phyloP scores from a whole-genome alignment of 148 eudicot species.

The Agrostemma githago region DNA sequence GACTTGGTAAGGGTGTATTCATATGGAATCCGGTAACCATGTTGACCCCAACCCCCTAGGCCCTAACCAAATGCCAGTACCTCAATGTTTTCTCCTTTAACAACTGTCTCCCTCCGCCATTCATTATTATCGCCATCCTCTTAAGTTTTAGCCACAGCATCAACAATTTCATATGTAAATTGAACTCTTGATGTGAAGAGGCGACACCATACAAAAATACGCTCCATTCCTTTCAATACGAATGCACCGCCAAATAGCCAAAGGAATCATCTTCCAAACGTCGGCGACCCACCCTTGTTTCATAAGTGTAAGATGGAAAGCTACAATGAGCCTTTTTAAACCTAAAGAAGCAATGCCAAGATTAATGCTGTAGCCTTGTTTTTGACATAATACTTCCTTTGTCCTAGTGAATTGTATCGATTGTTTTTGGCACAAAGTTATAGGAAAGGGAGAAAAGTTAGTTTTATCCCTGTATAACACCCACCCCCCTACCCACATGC shows the following conservation, averaged over 20 bases:
- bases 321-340: neutral
- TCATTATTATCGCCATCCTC: neutral
- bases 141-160: neutral
- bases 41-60: neutral
- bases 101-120: neutral
- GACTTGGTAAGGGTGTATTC: neutral
- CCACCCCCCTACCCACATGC: no score
- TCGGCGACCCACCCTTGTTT: no score
- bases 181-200: neutral
- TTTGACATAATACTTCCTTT: neutral
- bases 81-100: neutral
- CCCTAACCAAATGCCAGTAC: neutral
- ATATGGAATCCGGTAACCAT: neutral
- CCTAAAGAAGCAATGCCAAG: neutral
- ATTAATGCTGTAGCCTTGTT: neutral
- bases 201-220: no score
- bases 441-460: no score
- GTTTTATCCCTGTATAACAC: no score
- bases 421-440: no score
- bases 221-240: no score
- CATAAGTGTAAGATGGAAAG: neutral
- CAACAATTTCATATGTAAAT: neutral
- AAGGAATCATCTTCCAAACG: no score
- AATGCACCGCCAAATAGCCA: no score
- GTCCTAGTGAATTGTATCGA: no score